Evolutionary conservation across 805 yeast species (phyloP).

Genomic region (Ogataea henricii): DNA sequence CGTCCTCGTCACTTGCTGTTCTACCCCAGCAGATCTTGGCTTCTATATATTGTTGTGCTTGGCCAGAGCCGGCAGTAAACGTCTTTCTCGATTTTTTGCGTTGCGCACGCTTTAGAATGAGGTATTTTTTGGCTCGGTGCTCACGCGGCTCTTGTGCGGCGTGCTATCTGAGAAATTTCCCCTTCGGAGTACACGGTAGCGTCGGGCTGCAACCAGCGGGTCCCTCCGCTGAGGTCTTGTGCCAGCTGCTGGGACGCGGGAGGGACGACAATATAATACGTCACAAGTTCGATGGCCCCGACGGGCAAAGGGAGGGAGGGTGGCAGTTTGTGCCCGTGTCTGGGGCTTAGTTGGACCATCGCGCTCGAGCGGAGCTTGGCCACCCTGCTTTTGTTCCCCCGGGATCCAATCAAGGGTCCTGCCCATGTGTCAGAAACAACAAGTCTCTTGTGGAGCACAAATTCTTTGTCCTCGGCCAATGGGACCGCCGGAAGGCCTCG

Average conservation of each 20-base stretch:
- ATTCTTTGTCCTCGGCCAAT: neutral
- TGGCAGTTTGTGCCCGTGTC: no score
- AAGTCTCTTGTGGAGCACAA: no score
- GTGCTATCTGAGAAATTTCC: neutral
- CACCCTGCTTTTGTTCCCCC: no score
- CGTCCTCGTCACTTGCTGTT: neutral
- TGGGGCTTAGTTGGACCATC: no score
- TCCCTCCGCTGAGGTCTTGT: no score
- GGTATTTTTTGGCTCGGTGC: neutral
- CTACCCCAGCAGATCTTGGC: neutral
- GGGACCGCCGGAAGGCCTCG: neutral
- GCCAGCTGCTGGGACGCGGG: no score
- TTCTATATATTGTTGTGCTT: neutral
- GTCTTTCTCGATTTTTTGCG: neutral
- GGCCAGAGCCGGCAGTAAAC: neutral
- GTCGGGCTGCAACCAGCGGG: neutral
- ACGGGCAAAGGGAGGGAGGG: no score
- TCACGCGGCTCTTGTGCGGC: neutral
- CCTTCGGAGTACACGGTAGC: neutral
- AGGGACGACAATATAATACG: no score
- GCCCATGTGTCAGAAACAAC: neutral
- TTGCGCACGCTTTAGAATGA: neutral
- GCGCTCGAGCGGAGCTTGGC: no score
- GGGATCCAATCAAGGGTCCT: neutral
- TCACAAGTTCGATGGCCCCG: no score